These are phyloP conservation scores for Phytophthora europaea DNA, from an alignment of 352 stramenopile genomes.

Conservation along the genomic window DNA sequence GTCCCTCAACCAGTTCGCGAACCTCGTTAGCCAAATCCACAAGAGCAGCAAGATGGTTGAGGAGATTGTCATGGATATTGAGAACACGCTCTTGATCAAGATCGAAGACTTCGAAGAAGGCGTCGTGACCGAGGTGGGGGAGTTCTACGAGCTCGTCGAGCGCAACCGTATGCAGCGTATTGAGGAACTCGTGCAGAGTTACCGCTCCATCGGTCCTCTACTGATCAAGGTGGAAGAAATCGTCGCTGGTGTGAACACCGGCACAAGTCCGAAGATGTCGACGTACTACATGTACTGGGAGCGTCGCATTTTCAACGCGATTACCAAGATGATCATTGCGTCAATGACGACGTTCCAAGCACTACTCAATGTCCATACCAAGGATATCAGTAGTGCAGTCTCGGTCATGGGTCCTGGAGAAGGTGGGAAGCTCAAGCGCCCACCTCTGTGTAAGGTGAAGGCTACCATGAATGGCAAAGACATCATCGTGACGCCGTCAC, in stretches of 20 bases:
- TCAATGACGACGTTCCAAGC: slow-evolving; percentile 96
- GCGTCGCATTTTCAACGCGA: slow-evolving; percentile 96
- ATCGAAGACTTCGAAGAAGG: slow-evolving; percentile 92
- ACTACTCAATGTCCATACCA: slow-evolving; percentile 91
- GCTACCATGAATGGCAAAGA: slow-evolving; percentile 96
- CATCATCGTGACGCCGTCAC: slow-evolving; percentile 93
- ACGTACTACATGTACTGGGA: slow-evolving; percentile 99
- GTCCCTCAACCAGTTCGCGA: slow-evolving; percentile 94
- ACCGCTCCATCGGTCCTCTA: slow-evolving; percentile 93
- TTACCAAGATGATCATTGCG: slow-evolving; percentile 96
- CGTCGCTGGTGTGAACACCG: slow-evolving; percentile 94
- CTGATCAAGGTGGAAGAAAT: slow-evolving; percentile 98
- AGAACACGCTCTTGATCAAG: slow-evolving; percentile 93
- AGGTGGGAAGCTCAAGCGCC: slow-evolving; percentile 78
- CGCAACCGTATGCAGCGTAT: slow-evolving; percentile 92
- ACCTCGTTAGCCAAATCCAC: slow-evolving; percentile 95
- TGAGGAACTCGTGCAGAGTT: slow-evolving; percentile 94
- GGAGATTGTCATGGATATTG: slow-evolving; percentile 93
- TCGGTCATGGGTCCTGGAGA: slow-evolving; percentile 64
- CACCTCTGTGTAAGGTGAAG: slow-evolving; percentile 94
- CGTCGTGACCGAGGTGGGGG: slow-evolving; percentile 92
- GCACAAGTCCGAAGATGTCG: slow-evolving; percentile 89
- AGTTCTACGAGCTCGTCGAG: slow-evolving; percentile 96
- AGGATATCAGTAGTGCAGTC: slow-evolving; percentile 73
- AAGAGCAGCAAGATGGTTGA: slow-evolving; percentile 97